phyloP scores from a whole-genome alignment of 2,329 filamentous ascomycete species.

The Leptoxyphium fumago region DNA sequence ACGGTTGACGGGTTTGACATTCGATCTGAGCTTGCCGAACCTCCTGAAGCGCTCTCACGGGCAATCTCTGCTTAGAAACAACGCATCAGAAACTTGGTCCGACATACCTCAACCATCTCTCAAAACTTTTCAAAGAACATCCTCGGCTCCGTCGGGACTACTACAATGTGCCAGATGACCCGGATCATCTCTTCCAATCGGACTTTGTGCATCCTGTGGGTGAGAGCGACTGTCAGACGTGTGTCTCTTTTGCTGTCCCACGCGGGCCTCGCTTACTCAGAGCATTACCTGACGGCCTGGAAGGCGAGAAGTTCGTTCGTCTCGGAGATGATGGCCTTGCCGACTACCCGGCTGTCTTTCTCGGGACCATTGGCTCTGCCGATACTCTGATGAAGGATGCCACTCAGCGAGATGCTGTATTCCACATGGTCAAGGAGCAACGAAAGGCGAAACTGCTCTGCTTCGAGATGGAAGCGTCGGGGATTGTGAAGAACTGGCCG shows the following conservation, averaged over 20 bases:
- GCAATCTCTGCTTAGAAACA: not conserved
- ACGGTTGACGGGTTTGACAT: not conserved
- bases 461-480: conserved; percentile 13
- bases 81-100: not conserved
- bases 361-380: not conserved
- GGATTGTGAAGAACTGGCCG: conserved; percentile 9
- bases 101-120: not conserved
- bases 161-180: too few species aligned
- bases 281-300: too few species aligned
- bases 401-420: not conserved
- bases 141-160: too few species aligned
- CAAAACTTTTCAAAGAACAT: too few species aligned
- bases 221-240: too few species aligned
- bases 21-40: not conserved
- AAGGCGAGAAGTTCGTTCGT: too few species aligned
- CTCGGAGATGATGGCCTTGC: too few species aligned
- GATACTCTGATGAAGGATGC: not conserved
- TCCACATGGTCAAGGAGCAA: not conserved
- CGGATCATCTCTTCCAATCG: too few species aligned
- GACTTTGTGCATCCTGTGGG: too few species aligned
- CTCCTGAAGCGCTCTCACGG: not conserved
- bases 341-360: not conserved
- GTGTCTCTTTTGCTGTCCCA: too few species aligned
- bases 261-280: too few species aligned
- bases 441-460: conserved; percentile 2